Base-by-base conservation (phyloP, 306 rosid genomes). In the Boehmeria nivea region DNA sequence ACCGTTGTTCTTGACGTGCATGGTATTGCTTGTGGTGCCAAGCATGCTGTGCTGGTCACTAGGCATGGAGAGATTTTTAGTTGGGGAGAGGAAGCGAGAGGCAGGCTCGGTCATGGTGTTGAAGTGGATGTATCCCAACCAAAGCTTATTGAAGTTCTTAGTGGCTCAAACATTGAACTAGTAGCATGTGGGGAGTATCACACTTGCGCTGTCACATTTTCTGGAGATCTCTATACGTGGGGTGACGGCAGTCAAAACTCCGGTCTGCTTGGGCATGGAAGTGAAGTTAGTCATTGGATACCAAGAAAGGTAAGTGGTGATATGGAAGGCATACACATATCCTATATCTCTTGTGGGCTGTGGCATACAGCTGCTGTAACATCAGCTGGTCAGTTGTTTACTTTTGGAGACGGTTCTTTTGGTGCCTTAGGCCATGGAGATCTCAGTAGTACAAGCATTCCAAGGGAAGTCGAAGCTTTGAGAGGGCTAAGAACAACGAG, bases 351-450 rank as follows among this genome's bases (percentile, higher is more conserved):
- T 51, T 91, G 98, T 55, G 98, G 98, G 62, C 83, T 84, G 42
- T 91, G 98, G 96, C 98, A 91, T 76, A 91, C 95, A 37, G 98
- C 96, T 48, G 70, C 72, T 62, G 85, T 82, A 72, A 80, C 96
- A 57, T 87, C 96, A 70, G 70, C 84, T 51, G 96, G 98, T 42
- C 87, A 71, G 78, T 58, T 91, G 75, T 84, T 91, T 72, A 91
- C 98, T 54, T 91, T 84, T 71, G 98, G 98, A n/a, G 98, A 91
- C 68, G 98, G 96, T 66, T 76, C 96, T 43, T 91, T 91, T 67
- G 98, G 96, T 53, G 91, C 94, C 79, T 81, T 91, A 40, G 98
- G 98, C 56, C 98, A 84, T 62, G 98, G 96, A 65, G 87, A 87
- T 80, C 78, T 28, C 60, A 68, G 67, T 63, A 75, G 83, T 75